Base-by-base conservation (phyloP, 2,329 filamentous ascomycete genomes). In the Penicillium sp. region DNA sequence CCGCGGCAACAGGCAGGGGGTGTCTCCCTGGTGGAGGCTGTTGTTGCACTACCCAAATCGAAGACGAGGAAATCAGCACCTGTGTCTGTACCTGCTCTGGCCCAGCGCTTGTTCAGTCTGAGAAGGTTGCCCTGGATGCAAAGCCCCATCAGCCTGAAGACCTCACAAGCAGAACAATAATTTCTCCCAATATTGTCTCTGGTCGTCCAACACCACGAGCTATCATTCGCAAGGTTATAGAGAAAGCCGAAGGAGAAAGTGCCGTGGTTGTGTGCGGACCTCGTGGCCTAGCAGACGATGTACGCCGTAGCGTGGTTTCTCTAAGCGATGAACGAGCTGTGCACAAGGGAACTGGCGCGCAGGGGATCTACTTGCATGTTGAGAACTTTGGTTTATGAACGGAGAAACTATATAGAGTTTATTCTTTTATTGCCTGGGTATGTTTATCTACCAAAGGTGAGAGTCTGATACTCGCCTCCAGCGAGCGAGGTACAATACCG, bases 331-430 rank as follows among this genome's bases (percentile, higher is more conserved):
- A 88, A 70, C 76, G 86, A 31, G 86, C 84, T 4, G 84, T 88
- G 43, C 85, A 87, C 63, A 88, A 88, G 69, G 86, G 86, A 2
- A 87, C 83, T 0, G 85, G 84, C 0, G 86, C 86, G 15, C 84
- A 87, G 68, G 86, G 85, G 0, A 82, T 87, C 29, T 86, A 81
- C 67, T 68, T 86, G 33, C 83, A 86, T 71, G 80, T 80, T 0
- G 85, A 87, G 69, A 78, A 76, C 19, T 87, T 85, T 72, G 80
- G 78, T 4, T 85, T 63, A 59, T 71, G 55, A 57, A 19, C 7
- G n/a, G 6, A 16, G 11, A 27, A 45, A 29, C 13, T 5, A 8
- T 5, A 15, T 13, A 19, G 3, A 15, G 27, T 31, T 31, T 31
- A 4, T 19, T 31, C 10, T 9, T 45, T 6, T 21, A n/a, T 47